A percentile compares a stretch with the other conserved stretches of the same genome.
These are phyloP conservation scores for Fusarium sp. DNA, from an alignment of 2,329 filamentous ascomycete genomes.

Conservation along the genomic window DNA sequence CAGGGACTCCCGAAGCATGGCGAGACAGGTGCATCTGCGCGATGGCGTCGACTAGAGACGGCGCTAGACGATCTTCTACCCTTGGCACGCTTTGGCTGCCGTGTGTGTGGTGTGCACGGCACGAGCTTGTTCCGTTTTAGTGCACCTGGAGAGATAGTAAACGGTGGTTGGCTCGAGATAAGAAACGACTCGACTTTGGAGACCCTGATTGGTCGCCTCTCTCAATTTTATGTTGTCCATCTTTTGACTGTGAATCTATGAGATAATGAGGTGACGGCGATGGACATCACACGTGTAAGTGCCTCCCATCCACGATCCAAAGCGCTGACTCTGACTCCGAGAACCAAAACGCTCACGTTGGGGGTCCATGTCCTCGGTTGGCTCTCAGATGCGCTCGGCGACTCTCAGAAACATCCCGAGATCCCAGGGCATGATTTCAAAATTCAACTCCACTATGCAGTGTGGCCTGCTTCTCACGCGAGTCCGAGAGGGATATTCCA, in stretches of 20 bases:
- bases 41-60: conserved; percentile 35
- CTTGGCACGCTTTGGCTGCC: conserved; percentile 31
- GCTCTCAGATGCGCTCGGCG: conserved; percentile 29
- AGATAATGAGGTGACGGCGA: conserved; percentile 39
- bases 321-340: conserved; percentile 1
- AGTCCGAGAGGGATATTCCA: conserved; percentile 22
- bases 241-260: conserved; percentile 43
- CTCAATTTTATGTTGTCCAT: conserved; percentile 54
- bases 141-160: conserved; percentile 22
- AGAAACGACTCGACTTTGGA: conserved; percentile 42
- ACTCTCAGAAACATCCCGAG: conserved; percentile 26
- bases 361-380: conserved; percentile 17
- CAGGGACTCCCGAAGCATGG: conserved; percentile 41
- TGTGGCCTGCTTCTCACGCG: conserved; percentile 37
- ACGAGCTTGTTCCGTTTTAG: conserved; percentile 42
- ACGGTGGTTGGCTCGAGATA: conserved; percentile 54
- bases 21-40: conserved; percentile 39
- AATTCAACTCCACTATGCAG: conserved; percentile 19
- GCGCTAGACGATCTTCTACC: conserved; percentile 35
- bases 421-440: conserved; percentile 14
- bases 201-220: conserved; percentile 49
- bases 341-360: conserved; percentile 1
- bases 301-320: conserved; percentile 14
- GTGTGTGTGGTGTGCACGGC: conserved; percentile 31
- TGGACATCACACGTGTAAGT: conserved; percentile 26